Evolutionary conservation across 768 basidiomycete species (phyloP).

Genomic region (Podaxis carcinomalis): DNA sequence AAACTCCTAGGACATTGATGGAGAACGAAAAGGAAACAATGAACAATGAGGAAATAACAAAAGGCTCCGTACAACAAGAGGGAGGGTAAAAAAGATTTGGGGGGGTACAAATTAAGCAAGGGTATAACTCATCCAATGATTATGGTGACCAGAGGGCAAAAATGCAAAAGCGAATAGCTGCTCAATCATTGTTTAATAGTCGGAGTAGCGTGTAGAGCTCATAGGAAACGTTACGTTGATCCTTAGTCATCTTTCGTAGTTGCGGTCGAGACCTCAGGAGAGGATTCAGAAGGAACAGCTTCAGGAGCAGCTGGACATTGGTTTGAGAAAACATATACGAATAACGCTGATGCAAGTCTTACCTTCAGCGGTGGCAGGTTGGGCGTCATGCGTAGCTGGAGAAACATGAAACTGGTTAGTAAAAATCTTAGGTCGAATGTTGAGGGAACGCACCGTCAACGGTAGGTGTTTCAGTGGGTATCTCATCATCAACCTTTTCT

Average conservation of each 20-base stretch:
- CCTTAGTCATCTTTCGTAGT: neutral
- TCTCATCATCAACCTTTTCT: neutral
- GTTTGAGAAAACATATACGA: neutral
- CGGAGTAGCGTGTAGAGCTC: neutral
- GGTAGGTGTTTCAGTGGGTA: neutral
- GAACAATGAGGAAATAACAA: neutral
- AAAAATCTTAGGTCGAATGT: neutral
- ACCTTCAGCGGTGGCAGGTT: neutral
- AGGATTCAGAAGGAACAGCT: neutral
- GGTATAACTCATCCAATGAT: slow-evolving; percentile 3
- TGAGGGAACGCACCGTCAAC: neutral
- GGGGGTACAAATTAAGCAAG: slow-evolving; percentile 3
- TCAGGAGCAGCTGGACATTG: neutral
- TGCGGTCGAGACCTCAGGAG: neutral
- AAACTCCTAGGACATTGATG: neutral
- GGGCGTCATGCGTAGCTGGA: neutral
- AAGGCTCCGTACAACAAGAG: neutral
- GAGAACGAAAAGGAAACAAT: neutral
- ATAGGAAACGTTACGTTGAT: neutral
- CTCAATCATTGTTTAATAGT: neutral
- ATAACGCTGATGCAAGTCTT: neutral
- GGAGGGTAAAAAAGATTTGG: neutral
- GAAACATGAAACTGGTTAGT: neutral
- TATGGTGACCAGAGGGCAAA: neutral
- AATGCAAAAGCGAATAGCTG: neutral